Evolutionary conservation across 768 basidiomycete species (phyloP), one percentile per base, ranked within the genome.

Genomic region (Bullera alba): DNA sequence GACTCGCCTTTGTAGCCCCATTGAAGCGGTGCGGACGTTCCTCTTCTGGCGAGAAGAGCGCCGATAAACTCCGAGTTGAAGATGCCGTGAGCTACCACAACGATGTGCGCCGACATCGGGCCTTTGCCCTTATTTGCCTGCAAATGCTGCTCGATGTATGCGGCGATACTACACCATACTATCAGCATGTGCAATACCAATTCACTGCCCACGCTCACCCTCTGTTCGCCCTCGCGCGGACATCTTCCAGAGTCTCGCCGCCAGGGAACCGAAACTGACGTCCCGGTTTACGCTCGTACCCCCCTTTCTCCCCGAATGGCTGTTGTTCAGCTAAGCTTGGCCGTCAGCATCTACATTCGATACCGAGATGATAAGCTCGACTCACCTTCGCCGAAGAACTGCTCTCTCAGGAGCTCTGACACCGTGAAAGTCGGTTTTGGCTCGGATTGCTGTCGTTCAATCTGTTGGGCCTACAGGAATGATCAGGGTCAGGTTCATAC

Each of bases 51-150:
- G 44, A 73, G 16, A 39, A 76, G 45, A 0, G 71, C 71, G 2
- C 70, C 73, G 5, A 76, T 54, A 47, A 73, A 69, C 53, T 76
- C 74, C 8, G 63, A 51, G 41, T 75, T 71, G 59, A 73, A 74
- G 55, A 77, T 75, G 0, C 75, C 75, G 52, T 77, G 76, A 32
- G 74, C 75, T 3, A 76, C 73, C 5, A 77, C 65, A 1, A 75
- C 61, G 22, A 72, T 42, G 67, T 67, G 65, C 56, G 58, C 37
- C 30, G 60, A 46, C 50, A 51, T 35, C 28, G 60, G 15, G 15
- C 63, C 46, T 39, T 51, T 42, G 21, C 65, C 66, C 21, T 54
- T 51, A 39, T 61, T 56, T 25, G 52, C 54, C 46, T 58, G 36
- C 14, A 76, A 45, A 41, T 65, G 58, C 2, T 74, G 74, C 47